phyloP scores from a whole-genome alignment of 352 stramenopile genomes.

The Aphanomyces astaci region DNA sequence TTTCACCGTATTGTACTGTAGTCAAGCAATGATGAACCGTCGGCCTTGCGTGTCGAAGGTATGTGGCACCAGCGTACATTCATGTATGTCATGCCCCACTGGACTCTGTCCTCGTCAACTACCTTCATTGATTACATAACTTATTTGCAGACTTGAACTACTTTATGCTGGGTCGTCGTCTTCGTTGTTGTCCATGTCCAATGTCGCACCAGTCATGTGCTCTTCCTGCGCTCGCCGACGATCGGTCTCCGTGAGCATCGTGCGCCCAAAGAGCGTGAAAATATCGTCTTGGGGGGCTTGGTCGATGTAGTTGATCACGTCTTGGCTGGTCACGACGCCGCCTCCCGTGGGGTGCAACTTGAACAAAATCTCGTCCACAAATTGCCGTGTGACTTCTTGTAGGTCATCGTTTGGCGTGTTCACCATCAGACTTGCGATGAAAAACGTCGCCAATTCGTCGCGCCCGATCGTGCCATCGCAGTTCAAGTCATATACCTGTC shows the following conservation, averaged over 20 bases:
- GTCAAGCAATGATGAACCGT: too few species aligned
- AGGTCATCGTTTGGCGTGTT: slow-evolving; percentile 35
- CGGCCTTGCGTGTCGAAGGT: too few species aligned
- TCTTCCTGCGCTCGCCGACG: background rate
- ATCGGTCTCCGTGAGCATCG: slow-evolving; percentile 38
- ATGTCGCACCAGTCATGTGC: background rate
- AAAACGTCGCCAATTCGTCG: slow-evolving; percentile 49
- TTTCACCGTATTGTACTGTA: too few species aligned
- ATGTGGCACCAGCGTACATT: too few species aligned
- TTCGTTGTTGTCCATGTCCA: background rate
- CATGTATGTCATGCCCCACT: too few species aligned
- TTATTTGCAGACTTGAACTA: too few species aligned
- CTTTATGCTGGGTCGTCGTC: too few species aligned
- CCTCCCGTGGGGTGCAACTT: slow-evolving; percentile 25
- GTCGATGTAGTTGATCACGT: slow-evolving; percentile 44
- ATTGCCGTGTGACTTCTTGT: slow-evolving; percentile 43
- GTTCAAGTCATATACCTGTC: slow-evolving; percentile 55
- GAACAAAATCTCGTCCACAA: slow-evolving; percentile 57
- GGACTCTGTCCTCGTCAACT: too few species aligned
- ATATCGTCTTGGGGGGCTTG: slow-evolving; percentile 43
- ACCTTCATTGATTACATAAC: too few species aligned
- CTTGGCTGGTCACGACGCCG: slow-evolving; percentile 37
- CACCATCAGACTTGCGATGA: slow-evolving; percentile 50
- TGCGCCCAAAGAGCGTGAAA: slow-evolving; percentile 55
- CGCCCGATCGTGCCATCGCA: slow-evolving; percentile 51